Base-by-base conservation (phyloP, 805 yeast genomes). In the Zygosaccharomyces lentus region DNA sequence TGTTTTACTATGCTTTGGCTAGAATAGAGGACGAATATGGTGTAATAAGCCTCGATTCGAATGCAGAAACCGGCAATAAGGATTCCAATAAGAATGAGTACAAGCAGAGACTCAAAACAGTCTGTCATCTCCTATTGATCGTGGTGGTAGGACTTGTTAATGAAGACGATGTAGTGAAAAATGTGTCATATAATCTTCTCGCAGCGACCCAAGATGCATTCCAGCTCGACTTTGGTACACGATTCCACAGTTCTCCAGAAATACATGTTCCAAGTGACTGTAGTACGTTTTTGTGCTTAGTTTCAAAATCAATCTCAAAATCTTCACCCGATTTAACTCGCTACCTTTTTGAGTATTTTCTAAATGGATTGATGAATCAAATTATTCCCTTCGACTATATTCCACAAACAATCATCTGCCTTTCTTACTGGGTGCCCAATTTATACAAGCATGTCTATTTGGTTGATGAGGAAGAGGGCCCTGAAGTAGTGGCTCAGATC, bases 351-450 rank as follows among this genome's bases (percentile, higher is more conserved):
- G 65, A 59, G 29, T 56, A 62, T 38, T 37, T 57, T 12, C 43
- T 64, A 19, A 59, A 57, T 10, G 65, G 60, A 1, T 41, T 66
- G 5, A 55, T 52, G 12, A 53, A 52, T 19, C 50, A 50, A 10
- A 46, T 57, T 6, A 47, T 63, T 9, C 57, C 58, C 2, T 50
- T 47, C 6, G 53, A 51, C 15, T 46, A 51, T 26, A 49, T 57
- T 17, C 64, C 65, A 2, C 58, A 55, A 15, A 53, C 57, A 3
- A 45, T 65, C 2, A 46, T 54, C 29, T 49, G 58, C 29, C 37
- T 81, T 9, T 70, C 84, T 0, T 90, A 93, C 2, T 88, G 96
- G 95, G 71, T 84, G 12, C 75, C 75, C 19, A 84, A 87, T 54
- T 70, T 87, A 19, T 78, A 80, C 58, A 70, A 72, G 10, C 64